Percentiles rank a stretch among this genome's conserved stretches.
Evolutionary conservation across 371 early-diverging fungal species (phyloP).

Genomic region (Apophysomyces trapeziformis): DNA sequence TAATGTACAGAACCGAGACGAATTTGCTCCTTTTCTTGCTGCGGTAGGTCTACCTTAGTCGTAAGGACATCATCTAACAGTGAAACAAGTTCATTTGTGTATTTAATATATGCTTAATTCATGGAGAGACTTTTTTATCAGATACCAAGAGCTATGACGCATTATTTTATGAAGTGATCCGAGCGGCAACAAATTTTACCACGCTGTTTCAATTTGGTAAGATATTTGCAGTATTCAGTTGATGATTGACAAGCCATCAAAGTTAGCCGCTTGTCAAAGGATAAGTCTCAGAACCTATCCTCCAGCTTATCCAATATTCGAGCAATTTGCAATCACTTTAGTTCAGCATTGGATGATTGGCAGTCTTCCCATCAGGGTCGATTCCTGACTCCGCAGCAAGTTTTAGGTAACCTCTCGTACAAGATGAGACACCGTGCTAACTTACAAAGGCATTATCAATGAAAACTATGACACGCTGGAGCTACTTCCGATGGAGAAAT

Average conservation of each 20-base stretch:
- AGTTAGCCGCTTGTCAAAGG: constrained; percentile 19
- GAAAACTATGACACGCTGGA: constrained; percentile 33
- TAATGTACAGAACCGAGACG: constrained; percentile 29
- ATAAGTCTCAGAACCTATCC: constrained; percentile 30
- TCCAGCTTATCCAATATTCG: constrained; percentile 37
- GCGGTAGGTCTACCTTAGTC: constrained; percentile 27
- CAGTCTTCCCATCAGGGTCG: constrained; percentile 30
- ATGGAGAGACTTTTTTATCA: constrained; percentile 56
- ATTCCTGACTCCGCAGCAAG: constrained; percentile 44
- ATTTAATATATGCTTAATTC: constrained; percentile 54
- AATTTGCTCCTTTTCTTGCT: constrained; percentile 39
- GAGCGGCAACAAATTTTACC: constrained; percentile 45
- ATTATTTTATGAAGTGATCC: constrained; percentile 60
- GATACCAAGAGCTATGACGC: constrained; percentile 58
- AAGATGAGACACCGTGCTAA: neutral
- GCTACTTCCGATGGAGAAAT: constrained; percentile 28
- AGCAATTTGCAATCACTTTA: constrained; percentile 46
- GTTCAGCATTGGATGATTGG: constrained; percentile 47
- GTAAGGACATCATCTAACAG: too few species aligned
- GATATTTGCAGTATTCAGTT: neutral
- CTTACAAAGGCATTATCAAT: constrained; percentile 26
- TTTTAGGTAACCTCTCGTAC: constrained; percentile 30
- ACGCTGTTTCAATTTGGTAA: constrained; percentile 50
- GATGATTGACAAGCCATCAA: neutral
- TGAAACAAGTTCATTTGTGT: constrained; percentile 45